Evolutionary conservation across 2,329 filamentous ascomycete species (phyloP).

Genomic region (Cordyceps militaris): DNA sequence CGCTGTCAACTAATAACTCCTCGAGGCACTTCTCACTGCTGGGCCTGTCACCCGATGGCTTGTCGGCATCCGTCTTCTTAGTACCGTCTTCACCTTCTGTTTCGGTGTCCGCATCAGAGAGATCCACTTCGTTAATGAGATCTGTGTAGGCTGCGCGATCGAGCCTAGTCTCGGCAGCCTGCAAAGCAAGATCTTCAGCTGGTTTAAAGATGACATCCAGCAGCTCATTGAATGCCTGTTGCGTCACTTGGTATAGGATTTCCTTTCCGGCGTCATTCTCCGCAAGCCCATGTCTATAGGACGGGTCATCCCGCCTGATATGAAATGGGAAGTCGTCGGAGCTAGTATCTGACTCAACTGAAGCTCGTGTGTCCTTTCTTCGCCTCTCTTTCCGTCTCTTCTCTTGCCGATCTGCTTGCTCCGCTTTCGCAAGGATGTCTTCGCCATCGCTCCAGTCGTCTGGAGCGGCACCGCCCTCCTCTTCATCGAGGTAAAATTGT

Average conservation of each 20-base stretch:
- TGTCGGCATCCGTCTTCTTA: slow-evolving; percentile 15
- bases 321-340: slow-evolving; percentile 51
- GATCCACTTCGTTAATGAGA: slow-evolving; percentile 37
- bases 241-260: slow-evolving; percentile 83
- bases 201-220: slow-evolving; percentile 78
- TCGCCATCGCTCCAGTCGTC: slow-evolving; percentile 56
- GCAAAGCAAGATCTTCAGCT: slow-evolving; percentile 69
- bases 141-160: slow-evolving; percentile 51
- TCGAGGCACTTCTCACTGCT: slow-evolving; percentile 22
- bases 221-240: slow-evolving; percentile 86
- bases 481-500: slow-evolving; percentile 77
- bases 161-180: slow-evolving; percentile 55
- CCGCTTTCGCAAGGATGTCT: slow-evolving; percentile 40
- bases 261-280: slow-evolving; percentile 81
- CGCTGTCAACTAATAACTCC: slow-evolving; percentile 36
- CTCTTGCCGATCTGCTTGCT: slow-evolving; percentile 7
- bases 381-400: not conserved
- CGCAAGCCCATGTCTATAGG: slow-evolving; percentile 41
- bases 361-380: not conserved
- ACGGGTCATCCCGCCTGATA: slow-evolving; percentile 30
- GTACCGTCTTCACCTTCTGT: slow-evolving; percentile 20
- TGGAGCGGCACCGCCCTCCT: slow-evolving; percentile 65
- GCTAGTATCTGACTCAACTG: not conserved
- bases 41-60: not conserved
- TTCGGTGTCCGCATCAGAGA: slow-evolving; percentile 11